These are phyloP conservation scores for Anthoceros angustus DNA, from an alignment of 225 moss, liverwort and hornwort species.

Conservation along the genomic window DNA sequence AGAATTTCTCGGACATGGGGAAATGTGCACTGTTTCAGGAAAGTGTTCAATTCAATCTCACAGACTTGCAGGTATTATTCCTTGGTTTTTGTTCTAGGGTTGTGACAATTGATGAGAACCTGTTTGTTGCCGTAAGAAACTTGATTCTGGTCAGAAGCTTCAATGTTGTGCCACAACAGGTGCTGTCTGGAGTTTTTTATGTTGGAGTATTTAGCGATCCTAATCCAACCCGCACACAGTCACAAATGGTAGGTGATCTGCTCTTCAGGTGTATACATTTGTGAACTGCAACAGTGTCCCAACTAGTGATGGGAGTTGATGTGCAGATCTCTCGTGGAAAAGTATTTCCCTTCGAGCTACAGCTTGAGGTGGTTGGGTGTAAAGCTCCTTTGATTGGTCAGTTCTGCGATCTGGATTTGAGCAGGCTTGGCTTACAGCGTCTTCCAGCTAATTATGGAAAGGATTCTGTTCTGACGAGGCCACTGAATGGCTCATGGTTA, in stretches of 20 bases:
- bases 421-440: constrained; percentile 11
- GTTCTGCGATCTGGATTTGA: constrained; percentile 14
- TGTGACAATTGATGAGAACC: background rate
- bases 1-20: constrained; percentile 13
- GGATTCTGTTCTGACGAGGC: background rate
- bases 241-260: constrained; percentile 13
- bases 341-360: constrained; percentile 30
- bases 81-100: background rate
- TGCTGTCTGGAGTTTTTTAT: constrained; percentile 13
- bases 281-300: background rate
- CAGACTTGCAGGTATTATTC: constrained; percentile 24
- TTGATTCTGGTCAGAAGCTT: constrained; percentile 7
- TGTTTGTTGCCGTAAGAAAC: background rate
- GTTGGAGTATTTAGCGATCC: constrained; percentile 14
- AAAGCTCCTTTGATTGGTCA: constrained; percentile 13
- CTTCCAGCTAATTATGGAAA: background rate
- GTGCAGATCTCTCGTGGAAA: constrained; percentile 26
- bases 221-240: constrained; percentile 13
- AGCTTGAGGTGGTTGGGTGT: constrained; percentile 25
- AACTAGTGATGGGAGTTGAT: background rate
- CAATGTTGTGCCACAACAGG: constrained; percentile 4
- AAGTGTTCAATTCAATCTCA: constrained; percentile 22
- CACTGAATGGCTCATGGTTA: constrained; percentile 11
- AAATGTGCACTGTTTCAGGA: constrained; percentile 34
- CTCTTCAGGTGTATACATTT: background rate